Conservation (phyloP, 352 stramenopile genomes). For the Phytophthora brassicae region DNA sequence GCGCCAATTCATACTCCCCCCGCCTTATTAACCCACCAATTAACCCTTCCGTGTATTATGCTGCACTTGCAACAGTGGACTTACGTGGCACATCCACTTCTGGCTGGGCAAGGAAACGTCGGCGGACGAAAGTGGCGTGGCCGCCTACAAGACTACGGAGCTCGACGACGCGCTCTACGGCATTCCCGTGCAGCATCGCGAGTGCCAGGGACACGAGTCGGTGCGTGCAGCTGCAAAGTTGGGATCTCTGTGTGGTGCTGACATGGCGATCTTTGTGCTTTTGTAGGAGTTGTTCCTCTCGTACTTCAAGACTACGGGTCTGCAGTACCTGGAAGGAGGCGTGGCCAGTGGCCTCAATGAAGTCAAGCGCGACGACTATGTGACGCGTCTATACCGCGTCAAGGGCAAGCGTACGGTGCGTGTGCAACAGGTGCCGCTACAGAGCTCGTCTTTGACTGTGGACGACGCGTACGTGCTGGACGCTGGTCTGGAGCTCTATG, state of each 20-base stretch:
- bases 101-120: slow-evolving; percentile 94
- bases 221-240: slow-evolving; percentile 27
- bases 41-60: too few relatives aligned
- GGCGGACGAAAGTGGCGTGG: slow-evolving; percentile 92
- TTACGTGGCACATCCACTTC: slow-evolving; percentile 94
- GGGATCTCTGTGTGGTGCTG: slow-evolving; percentile 5
- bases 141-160: slow-evolving; percentile 97
- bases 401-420: slow-evolving; percentile 90
- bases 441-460: slow-evolving; percentile 84
- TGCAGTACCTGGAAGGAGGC: slow-evolving; percentile 93
- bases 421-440: slow-evolving; percentile 85
- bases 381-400: slow-evolving; percentile 86
- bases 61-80: slow-evolving; percentile 28
- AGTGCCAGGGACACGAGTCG: slow-evolving; percentile 78
- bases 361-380: slow-evolving; percentile 89
- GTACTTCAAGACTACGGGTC: slow-evolving; percentile 91
- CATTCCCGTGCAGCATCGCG: slow-evolving; percentile 92
- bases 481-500: slow-evolving; percentile 90
- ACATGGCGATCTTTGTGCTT: neutral
- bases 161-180: slow-evolving; percentile 93
- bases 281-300: slow-evolving; percentile 87
- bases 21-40: too few relatives aligned
- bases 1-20: neutral
- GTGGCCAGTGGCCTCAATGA: slow-evolving; percentile 92
- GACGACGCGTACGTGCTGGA: slow-evolving; percentile 96